phyloP scores from a whole-genome alignment of 495 filamentous ascomycete genomes.

The Penicillium lagena region DNA sequence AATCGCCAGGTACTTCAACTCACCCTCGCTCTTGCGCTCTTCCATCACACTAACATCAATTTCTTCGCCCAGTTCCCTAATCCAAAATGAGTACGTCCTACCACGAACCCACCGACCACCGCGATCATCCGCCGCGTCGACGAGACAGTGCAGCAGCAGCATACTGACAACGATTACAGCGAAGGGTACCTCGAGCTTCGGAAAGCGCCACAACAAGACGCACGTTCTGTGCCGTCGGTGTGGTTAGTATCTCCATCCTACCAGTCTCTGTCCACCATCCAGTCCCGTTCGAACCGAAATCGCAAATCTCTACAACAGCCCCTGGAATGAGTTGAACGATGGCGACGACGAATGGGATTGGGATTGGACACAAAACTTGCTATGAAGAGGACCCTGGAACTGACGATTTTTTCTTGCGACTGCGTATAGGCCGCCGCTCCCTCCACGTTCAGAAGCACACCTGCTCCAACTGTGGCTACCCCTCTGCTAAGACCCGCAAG shows the following conservation, averaged over 20 bases:
- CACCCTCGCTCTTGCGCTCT: not conserved
- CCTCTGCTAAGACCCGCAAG: conserved; percentile 91
- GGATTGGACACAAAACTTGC: not conserved
- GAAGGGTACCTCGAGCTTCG: conserved; percentile 96
- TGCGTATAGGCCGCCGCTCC: conserved; percentile 71
- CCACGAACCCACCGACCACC: conserved; percentile 9
- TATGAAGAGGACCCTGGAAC: conserved; percentile 5
- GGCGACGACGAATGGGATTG: conserved; percentile 6
- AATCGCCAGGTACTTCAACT: conserved; percentile 41
- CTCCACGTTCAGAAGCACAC: conserved; percentile 99
- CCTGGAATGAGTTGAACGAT: conserved; percentile 9
- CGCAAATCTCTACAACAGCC: conserved; percentile 13
- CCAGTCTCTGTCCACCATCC: conserved; percentile 9
- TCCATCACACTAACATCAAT: conserved; percentile 10
- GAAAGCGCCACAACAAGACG: conserved; percentile 99
- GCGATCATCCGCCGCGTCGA: conserved; percentile 19
- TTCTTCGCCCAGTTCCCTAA: conserved; percentile 39
- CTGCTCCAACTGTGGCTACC: conserved; percentile 96
- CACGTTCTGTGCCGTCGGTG: conserved; percentile 99
- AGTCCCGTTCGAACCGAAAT: conserved; percentile 10
- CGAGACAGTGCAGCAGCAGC: conserved; percentile 9
- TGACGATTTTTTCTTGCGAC: conserved; percentile 26
- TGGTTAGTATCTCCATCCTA: conserved; percentile 60
- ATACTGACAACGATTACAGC: conserved; percentile 48
- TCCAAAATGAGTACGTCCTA: conserved; percentile 60